Evolutionary conservation across 257 asterid species (phyloP).

Genomic region (Przewalskia tangutica): DNA sequence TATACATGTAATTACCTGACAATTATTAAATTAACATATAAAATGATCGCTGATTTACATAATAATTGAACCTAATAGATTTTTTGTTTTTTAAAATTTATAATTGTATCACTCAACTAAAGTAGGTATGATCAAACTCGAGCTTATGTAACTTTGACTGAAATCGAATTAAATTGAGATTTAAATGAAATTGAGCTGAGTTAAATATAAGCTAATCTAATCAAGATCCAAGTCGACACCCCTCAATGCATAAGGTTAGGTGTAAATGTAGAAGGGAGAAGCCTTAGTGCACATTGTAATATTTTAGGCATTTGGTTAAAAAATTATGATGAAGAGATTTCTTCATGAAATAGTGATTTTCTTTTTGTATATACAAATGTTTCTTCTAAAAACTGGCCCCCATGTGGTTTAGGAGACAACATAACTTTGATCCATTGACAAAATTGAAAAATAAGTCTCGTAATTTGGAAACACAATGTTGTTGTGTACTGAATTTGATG

Average conservation of each 20-base stretch:
- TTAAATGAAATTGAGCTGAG: too few relatives aligned
- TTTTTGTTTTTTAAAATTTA: too few relatives aligned
- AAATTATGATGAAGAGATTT: not conserved
- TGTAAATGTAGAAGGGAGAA: too few relatives aligned
- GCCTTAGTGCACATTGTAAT: not conserved
- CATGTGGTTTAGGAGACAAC: not conserved
- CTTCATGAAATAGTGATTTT: not conserved
- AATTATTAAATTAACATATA: too few relatives aligned
- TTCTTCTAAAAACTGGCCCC: not conserved
- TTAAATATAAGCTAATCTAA: too few relatives aligned
- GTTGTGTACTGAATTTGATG: not conserved
- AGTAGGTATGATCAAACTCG: not conserved
- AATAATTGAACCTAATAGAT: too few relatives aligned
- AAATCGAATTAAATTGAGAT: not conserved
- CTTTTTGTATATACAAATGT: not conserved
- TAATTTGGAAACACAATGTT: not conserved
- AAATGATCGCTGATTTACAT: too few relatives aligned
- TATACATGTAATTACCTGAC: too few relatives aligned
- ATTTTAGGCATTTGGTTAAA: not conserved
- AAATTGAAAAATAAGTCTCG: not conserved
- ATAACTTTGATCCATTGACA: not conserved
- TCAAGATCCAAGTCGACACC: too few relatives aligned
- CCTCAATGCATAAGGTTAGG: too few relatives aligned
- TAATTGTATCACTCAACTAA: too few relatives aligned
- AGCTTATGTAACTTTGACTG: not conserved